A percentile compares a stretch with the other conserved stretches of the same genome.
These are phyloP conservation scores for Candida sp. DNA, from an alignment of 1,139 yeast species.

Conservation along the genomic window DNA sequence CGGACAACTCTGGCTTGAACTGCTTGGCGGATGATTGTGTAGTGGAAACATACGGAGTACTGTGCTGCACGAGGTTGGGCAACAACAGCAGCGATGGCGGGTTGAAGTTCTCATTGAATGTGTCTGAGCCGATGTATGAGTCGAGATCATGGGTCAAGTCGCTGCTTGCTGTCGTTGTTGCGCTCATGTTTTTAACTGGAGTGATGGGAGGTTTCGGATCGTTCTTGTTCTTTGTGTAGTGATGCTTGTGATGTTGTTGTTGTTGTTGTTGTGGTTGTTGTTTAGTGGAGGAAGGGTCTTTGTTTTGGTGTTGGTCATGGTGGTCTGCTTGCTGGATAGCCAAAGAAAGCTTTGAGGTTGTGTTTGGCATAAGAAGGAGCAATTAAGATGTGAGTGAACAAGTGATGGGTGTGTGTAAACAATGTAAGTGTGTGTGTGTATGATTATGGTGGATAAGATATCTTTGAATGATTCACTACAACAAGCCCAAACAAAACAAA, in stretches of 20 bases:
- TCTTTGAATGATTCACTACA: background rate
- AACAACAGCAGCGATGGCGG: constrained; percentile 21
- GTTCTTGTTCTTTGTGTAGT: background rate
- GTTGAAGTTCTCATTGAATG: constrained; percentile 10
- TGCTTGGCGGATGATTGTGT: constrained; percentile 27
- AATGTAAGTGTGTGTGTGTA: background rate
- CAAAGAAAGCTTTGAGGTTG: constrained; percentile 47
- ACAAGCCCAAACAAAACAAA: background rate
- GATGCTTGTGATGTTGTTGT: constrained; percentile 1
- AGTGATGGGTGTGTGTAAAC: background rate
- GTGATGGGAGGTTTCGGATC: constrained; percentile 3
- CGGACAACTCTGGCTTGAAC: constrained; percentile 42
- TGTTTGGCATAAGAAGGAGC: constrained; percentile 22
- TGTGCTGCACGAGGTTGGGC: constrained; percentile 27
- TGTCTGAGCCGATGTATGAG: constrained; percentile 4
- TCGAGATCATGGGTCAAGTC: background rate
- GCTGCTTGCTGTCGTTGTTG: background rate
- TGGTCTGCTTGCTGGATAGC: constrained; percentile 43
- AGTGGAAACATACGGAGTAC: constrained; percentile 31
- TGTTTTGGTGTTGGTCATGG: background rate
- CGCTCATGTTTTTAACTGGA: constrained; percentile 3
- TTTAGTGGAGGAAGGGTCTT: background rate
- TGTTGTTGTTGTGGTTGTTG: constrained; percentile 3
- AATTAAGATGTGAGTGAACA: background rate
- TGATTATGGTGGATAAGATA: too few relatives aligned